Conservation (phyloP, 805 yeast genomes). For the Cyberlindnera mycetangii region DNA sequence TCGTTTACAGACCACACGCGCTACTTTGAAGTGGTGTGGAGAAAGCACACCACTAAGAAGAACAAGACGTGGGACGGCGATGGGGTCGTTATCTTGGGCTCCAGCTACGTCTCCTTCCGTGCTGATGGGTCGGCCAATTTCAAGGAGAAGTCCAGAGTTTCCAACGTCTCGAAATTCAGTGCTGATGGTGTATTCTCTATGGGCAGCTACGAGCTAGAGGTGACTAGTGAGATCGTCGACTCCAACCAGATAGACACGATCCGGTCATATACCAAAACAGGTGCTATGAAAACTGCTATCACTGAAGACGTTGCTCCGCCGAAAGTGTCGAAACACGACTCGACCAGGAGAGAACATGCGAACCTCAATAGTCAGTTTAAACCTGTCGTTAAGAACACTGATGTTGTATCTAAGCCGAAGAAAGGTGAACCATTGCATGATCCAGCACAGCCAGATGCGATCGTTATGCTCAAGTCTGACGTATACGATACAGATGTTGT, state of each 20-base stretch:
- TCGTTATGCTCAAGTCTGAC: constrained; percentile 38
- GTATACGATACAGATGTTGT: constrained; percentile 42
- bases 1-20: constrained; percentile 3
- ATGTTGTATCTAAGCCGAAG: constrained; percentile 13
- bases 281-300: constrained; percentile 2
- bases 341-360: constrained; percentile 14
- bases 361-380: constrained; percentile 24
- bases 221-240: constrained; percentile 45
- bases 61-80: constrained; percentile 96
- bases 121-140: constrained; percentile 31
- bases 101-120: constrained; percentile 30
- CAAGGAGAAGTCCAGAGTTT: constrained; percentile 27
- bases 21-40: constrained; percentile 30
- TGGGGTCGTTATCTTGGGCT: constrained; percentile 49
- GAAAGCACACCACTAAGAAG: constrained; percentile 73
- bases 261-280: constrained; percentile 12
- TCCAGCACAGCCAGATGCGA: constrained; percentile 33
- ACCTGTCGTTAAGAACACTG: constrained; percentile 24
- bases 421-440: constrained; percentile 38
- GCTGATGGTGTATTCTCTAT: constrained; percentile 43
- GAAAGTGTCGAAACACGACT: background rate
- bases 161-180: constrained; percentile 23
- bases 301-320: background rate
- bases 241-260: constrained; percentile 22
- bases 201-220: constrained; percentile 61